Conservation (phyloP, 306 rosid genomes). For the Abrus precatorius region DNA sequence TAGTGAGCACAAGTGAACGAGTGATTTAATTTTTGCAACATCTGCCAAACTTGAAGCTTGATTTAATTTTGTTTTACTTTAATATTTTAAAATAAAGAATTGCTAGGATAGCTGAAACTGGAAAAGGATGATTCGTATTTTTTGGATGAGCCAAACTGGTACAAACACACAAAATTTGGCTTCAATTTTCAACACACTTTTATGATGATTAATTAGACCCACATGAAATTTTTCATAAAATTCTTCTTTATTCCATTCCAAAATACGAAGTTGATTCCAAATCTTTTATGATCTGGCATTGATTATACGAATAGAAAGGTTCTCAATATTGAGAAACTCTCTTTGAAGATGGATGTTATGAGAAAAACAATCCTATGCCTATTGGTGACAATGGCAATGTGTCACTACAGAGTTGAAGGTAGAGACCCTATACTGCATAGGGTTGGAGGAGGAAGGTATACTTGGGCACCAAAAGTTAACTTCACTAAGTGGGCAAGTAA, state of each 20-base stretch:
- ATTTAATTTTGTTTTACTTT: background rate
- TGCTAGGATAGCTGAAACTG: background rate
- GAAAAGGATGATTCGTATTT: slow-evolving; percentile 27
- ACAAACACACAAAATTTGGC: slow-evolving; percentile 26
- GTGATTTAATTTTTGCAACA: background rate
- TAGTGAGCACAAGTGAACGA: background rate
- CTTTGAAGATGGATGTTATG: slow-evolving; percentile 38
- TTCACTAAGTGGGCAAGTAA: slow-evolving; percentile 59
- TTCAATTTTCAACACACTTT: slow-evolving; percentile 39
- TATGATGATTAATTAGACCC: background rate
- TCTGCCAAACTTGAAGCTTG: slow-evolving; percentile 4
- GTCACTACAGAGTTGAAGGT: slow-evolving; percentile 44
- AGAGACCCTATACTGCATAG: slow-evolving; percentile 61
- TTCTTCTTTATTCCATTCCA: background rate
- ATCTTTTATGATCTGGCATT: background rate
- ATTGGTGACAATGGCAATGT: slow-evolving; percentile 31
- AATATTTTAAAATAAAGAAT: background rate
- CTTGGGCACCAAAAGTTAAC: slow-evolving; percentile 61
- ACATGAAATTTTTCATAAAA: slow-evolving; percentile 37
- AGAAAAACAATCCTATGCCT: slow-evolving; percentile 13
- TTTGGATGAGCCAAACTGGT: background rate
- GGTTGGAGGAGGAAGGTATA: slow-evolving; percentile 72
- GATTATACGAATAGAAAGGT: background rate
- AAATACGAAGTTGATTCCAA: background rate
- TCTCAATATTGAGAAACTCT: no score